Base-by-base conservation (phyloP, 1,284 basidiomycete genomes). In the Fomitopsis pinicola region DNA sequence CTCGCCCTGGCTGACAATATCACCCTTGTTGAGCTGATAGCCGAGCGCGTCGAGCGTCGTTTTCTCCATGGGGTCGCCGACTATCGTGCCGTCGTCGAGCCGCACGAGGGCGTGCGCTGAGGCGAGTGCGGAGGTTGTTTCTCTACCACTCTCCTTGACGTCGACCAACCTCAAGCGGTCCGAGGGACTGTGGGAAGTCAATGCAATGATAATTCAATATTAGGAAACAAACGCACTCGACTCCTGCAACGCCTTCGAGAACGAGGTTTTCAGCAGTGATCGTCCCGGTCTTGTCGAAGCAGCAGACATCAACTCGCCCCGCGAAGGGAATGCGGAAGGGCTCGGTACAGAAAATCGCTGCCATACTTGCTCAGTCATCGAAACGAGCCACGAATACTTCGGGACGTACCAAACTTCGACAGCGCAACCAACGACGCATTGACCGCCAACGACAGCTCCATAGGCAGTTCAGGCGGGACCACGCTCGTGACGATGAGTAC, bases 11-110 rank as follows among this genome's bases (percentile, higher is more conserved):
- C 75, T 54, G 63, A 97, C 80, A 15, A 80, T 75, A 70, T 96
- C 93, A 14, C 68, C 92, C 76, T 89, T 91, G 42, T 80, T 81
- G 22, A 99, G 75, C 65, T 88, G 86, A 97, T 97, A 99, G 62
- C 93, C 88, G 53, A 99, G 82, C 1, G 95, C 91, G 66, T 95
- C 93, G 17, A 99, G 79, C 0, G 97, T 97, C 0, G 94, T 97
- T 78, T 97, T 97, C 76, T 99, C 97, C 97, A 99, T 99, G 0
- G 97, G 97, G 73, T 99, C 97, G 15, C 97, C 97, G 40, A 99
- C 96, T 42, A 97, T 81, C 1, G 88, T 89, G 4, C 95, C 97
- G 70, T 98, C 95, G 67, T 94, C 92, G 42, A 99, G 83, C 57
- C 94, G 83, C 22, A 99, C 97, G 3, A 99, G 81, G 0, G 97